Evolutionary conservation across 768 basidiomycete genomes (phyloP), one percentile per base, ranked within the genome.

Genomic region (Leucocoprinus birnbaumii): DNA sequence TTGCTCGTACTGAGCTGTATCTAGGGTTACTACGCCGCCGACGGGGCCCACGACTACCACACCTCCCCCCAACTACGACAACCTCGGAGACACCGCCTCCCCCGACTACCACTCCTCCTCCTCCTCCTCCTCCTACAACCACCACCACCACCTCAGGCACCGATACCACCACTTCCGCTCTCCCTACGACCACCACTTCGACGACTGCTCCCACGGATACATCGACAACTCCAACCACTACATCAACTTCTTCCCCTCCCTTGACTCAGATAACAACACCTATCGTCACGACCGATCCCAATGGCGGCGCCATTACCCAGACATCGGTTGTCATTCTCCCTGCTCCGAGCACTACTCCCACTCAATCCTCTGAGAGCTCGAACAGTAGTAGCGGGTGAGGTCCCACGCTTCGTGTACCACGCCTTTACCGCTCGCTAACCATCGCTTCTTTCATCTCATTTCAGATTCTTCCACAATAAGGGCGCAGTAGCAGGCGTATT

Each of bases 401-500:
- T 51, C 48, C 37, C 49, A 49, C 51, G 47, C 54, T 57, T 44
- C 31, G 19, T 19, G 22, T 26, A 19, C 44, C 48, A 46, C 47
- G 44, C 44, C 35, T 47, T 31, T 50, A 25, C 51, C 45, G 43
- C 40, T 24, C 22, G 5, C 42, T 48, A 35, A 37, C 53, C 37
- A 38, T 25, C 47, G 41, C 49, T 42, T 45, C 42, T 46, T 56
- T 52, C 44, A 46, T 52, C 25, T 44, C 46, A 41, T 25, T 41
- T 2, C 57, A 86, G 87, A 42, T 90, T 90, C 73, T 85, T 90
- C 66, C 58, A 74, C 45, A 91, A 91, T 71, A 89, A 68, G 18
- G 85, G 80, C 19, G 89, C 87, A 0, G 84, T 90, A 1, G 85
- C 85, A 1, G 89, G 84, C 11, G 82, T 83, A 0, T 91, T 90